These are phyloP conservation scores for Cyathus striatus DNA, from an alignment of 768 basidiomycete genomes.

Conservation along the genomic window DNA sequence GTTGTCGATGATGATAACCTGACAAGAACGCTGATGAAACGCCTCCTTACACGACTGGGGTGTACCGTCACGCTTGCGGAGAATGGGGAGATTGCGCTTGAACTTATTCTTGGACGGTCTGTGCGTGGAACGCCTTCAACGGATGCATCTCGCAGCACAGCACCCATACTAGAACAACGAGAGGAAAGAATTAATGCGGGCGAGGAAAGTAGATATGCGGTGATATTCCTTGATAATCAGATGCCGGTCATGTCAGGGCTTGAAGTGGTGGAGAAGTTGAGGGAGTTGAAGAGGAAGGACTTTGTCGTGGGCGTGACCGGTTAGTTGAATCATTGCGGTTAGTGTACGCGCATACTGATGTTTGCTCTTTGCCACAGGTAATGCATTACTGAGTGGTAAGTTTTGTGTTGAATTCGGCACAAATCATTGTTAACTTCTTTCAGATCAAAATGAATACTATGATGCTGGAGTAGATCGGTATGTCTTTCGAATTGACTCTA, in stretches of 20 bases:
- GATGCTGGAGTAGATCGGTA: conserved; percentile 75
- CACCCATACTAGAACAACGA: conserved; percentile 33
- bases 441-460: conserved; percentile 73
- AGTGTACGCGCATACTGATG: too few species aligned
- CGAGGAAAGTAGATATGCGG: conserved; percentile 35
- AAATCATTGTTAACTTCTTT: conserved; percentile 2
- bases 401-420: conserved; percentile 7
- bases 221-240: conserved; percentile 65
- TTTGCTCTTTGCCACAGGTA: conserved; percentile 28
- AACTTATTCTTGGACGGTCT: conserved; percentile 54
- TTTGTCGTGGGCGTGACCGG: conserved; percentile 84
- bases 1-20: conserved; percentile 83
- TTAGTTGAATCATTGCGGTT: too few species aligned
- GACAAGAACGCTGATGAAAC: conserved; percentile 76
- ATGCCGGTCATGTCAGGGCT: conserved; percentile 81
- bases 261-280: conserved; percentile 57
- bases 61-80: conserved; percentile 78
- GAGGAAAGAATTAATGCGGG: conserved; percentile 9
- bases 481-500: conserved; percentile 14
- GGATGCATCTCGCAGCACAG: conserved; percentile 26
- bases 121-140: conserved; percentile 27
- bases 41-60: conserved; percentile 73
- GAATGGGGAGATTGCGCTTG: conserved; percentile 75
- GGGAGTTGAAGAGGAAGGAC: conserved; percentile 61
- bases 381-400: conserved; percentile 46